These are phyloP conservation scores for Kodamaea nitidulidarum DNA, from an alignment of 805 yeast genomes.

Conservation along the genomic window DNA sequence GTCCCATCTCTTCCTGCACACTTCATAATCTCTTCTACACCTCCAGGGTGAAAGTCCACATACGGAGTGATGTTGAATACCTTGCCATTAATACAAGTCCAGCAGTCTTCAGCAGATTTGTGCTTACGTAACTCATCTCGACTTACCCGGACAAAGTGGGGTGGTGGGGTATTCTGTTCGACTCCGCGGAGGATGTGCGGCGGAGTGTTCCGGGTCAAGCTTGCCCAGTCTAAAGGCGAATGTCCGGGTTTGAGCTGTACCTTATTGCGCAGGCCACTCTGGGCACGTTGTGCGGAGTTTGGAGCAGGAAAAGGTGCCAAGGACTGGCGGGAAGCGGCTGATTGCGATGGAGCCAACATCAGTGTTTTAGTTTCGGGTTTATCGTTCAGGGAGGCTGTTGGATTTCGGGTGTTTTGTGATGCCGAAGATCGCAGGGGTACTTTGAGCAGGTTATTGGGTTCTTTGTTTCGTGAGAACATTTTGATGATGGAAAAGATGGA, in stretches of 20 bases:
- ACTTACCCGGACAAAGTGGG: slow-evolving; percentile 45
- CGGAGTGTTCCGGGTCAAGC: slow-evolving; percentile 40
- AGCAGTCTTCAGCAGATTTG: slow-evolving; percentile 60
- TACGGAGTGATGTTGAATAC: slow-evolving; percentile 88
- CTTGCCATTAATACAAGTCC: slow-evolving; percentile 78
- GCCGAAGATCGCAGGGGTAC: too few relatives aligned
- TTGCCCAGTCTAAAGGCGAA: slow-evolving; percentile 87
- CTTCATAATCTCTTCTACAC: slow-evolving; percentile 68
- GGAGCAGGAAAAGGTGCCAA: slow-evolving; percentile 25
- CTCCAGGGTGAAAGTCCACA: slow-evolving; percentile 89
- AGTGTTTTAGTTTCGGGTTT: too few relatives aligned
- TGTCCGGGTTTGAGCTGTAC: slow-evolving; percentile 72
- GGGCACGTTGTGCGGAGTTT: slow-evolving; percentile 35
- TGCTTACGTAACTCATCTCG: slow-evolving; percentile 60
- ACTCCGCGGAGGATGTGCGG: slow-evolving; percentile 53
- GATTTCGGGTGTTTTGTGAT: too few relatives aligned
- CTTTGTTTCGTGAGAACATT: too few relatives aligned
- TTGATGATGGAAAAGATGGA: too few relatives aligned
- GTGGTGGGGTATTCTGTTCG: slow-evolving; percentile 50
- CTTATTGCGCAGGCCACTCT: slow-evolving; percentile 33
- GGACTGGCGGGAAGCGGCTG: background rate
- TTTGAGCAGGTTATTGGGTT: too few relatives aligned
- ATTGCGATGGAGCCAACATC: background rate
- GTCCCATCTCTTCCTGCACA: slow-evolving; percentile 88
- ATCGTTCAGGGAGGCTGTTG: too few relatives aligned